Evolutionary conservation across 2,329 filamentous ascomycete species (phyloP).

Genomic region (Exophiala lecanii-corni): DNA sequence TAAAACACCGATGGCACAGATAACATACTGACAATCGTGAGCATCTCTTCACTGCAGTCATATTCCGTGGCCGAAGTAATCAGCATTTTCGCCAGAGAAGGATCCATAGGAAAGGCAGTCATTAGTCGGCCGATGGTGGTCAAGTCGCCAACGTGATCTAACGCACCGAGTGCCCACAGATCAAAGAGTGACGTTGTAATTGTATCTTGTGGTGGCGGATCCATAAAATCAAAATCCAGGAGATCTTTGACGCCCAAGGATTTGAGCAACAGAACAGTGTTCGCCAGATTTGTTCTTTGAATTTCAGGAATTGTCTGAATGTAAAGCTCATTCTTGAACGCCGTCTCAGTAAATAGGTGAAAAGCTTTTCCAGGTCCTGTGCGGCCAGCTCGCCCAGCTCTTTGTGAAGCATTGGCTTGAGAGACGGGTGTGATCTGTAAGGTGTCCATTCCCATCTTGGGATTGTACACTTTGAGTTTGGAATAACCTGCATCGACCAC

Average conservation of each 20-base stretch:
- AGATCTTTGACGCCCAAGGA: conserved; percentile 88
- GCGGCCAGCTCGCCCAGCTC: conserved; percentile 86
- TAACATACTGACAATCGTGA: conserved; percentile 97
- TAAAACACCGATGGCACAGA: conserved; percentile 97
- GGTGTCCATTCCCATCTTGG: conserved; percentile 98
- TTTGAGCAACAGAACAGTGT: conserved; percentile 79
- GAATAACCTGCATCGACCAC: conserved; percentile 95
- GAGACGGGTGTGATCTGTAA: conserved; percentile 96
- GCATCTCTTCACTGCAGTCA: conserved; percentile 93
- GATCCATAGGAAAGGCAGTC: conserved; percentile 98
- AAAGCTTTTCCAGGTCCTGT: conserved; percentile 96
- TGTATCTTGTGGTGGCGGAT: conserved; percentile 94
- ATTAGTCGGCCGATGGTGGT: conserved; percentile 84
- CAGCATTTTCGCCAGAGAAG: conserved; percentile 86
- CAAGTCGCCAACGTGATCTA: conserved; percentile 90
- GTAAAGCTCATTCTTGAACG: conserved; percentile 94
- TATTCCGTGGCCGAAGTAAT: conserved; percentile 88
- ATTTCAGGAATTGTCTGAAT: conserved; percentile 97
- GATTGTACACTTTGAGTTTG: conserved; percentile 98
- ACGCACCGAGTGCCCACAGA: conserved; percentile 87
- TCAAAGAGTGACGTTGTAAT: conserved; percentile 97
- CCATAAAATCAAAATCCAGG: conserved; percentile 95
- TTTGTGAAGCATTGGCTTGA: conserved; percentile 90
- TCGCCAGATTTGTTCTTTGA: conserved; percentile 85
- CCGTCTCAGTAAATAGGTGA: conserved; percentile 87